Percentiles rank a stretch among this genome's conserved stretches.
These are phyloP conservation scores for Sphaerosporella brunnea DNA, from an alignment of 495 filamentous ascomycete genomes.

Conservation along the genomic window DNA sequence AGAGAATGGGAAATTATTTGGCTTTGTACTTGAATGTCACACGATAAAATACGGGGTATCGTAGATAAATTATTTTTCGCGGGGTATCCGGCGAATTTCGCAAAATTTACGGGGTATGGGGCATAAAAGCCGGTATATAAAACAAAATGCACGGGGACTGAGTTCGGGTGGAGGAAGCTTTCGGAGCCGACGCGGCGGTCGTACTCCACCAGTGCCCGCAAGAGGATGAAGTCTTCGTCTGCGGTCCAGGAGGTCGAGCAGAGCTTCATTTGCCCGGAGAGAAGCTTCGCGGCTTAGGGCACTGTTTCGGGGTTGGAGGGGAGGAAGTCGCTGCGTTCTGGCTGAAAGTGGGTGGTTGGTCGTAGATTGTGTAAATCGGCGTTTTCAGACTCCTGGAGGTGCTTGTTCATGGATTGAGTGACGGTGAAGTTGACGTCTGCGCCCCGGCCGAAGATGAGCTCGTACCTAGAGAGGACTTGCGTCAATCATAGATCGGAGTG, in stretches of 20 bases:
- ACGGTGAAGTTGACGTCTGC: slow-evolving; percentile 62
- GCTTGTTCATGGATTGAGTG: slow-evolving; percentile 65
- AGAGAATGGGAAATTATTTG: too few species aligned
- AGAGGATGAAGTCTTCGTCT: slow-evolving; percentile 84
- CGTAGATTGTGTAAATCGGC: slow-evolving; percentile 43
- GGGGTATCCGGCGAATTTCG: too few species aligned
- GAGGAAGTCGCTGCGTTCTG: slow-evolving; percentile 44
- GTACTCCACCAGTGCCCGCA: slow-evolving; percentile 65
- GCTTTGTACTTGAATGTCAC: too few species aligned
- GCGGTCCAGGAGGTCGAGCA: slow-evolving; percentile 93
- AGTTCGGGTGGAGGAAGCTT: slow-evolving; percentile 20
- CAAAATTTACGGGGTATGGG: too few species aligned
- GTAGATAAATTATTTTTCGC: too few species aligned
- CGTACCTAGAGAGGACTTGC: too few species aligned
- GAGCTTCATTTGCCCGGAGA: slow-evolving; percentile 40
- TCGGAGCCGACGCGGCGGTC: slow-evolving; percentile 32
- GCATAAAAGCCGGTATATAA: too few species aligned
- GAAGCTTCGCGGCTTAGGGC: slow-evolving; percentile 37
- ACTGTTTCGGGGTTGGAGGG: slow-evolving; percentile 39
- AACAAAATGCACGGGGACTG: too few species aligned
- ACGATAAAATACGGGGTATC: too few species aligned
- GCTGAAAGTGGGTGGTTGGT: slow-evolving; percentile 72
- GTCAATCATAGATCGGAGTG: neutral
- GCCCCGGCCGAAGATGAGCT: slow-evolving; percentile 48
- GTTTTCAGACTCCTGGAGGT: slow-evolving; percentile 36